phyloP scores from a whole-genome alignment of 192 early-diverging fungal species.

The Podila horticola region DNA sequence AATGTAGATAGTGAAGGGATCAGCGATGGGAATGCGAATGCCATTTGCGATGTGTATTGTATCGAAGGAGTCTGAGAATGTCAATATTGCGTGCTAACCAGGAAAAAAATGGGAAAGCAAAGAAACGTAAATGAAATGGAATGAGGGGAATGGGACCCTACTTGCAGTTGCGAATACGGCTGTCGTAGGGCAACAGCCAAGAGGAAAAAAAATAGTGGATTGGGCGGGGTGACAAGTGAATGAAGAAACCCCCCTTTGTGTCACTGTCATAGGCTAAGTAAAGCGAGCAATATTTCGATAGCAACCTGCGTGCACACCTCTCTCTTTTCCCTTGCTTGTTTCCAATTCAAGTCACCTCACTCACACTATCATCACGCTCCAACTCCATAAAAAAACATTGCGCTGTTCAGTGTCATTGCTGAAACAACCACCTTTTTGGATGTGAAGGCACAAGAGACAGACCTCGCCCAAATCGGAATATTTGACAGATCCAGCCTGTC shows the following conservation, averaged over 20 bases:
- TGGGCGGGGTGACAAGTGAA: too few species aligned
- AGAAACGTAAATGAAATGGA: not conserved
- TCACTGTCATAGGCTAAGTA: not conserved
- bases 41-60: not conserved
- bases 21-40: not conserved
- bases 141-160: not conserved
- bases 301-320: not conserved
- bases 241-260: not conserved
- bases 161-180: too few species aligned
- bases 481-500: too few species aligned
- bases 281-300: slow-evolving; percentile 22
- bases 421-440: too few species aligned
- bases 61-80: not conserved
- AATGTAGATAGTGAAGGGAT: not conserved
- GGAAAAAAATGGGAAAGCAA: not conserved
- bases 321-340: not conserved
- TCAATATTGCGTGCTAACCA: not conserved
- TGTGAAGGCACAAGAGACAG: not conserved
- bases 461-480: slow-evolving; percentile 23
- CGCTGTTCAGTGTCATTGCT: not conserved
- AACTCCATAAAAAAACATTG: not conserved
- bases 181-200: not conserved
- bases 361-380: not conserved
- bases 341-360: not conserved
- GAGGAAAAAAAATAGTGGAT: not conserved